phyloP scores from a whole-genome alignment of 192 early-diverging fungal species.

The Coemansia sp. region DNA sequence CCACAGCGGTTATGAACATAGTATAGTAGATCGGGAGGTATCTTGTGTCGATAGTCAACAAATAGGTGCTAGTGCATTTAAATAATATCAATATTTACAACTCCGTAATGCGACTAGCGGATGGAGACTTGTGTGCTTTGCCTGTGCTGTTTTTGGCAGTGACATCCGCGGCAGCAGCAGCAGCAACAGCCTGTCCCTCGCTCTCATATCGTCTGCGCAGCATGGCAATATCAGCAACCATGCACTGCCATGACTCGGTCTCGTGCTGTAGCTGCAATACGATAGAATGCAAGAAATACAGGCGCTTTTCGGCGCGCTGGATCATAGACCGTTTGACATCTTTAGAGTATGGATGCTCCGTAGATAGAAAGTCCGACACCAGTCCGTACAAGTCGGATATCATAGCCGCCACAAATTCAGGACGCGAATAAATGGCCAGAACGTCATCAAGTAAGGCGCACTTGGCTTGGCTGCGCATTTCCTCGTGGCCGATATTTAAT shows the following conservation, averaged over 20 bases:
- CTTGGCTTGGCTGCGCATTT: slow-evolving; percentile 24
- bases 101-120: background rate
- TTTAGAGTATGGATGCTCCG: background rate
- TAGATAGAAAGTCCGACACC: slow-evolving; percentile 14
- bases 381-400: slow-evolving; percentile 39
- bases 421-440: slow-evolving; percentile 20
- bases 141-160: background rate
- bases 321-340: slow-evolving; percentile 14
- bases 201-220: slow-evolving; percentile 35
- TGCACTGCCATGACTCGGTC: slow-evolving; percentile 43
- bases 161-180: too few relatives aligned
- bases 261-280: slow-evolving; percentile 34
- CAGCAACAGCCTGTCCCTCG: slow-evolving; percentile 18
- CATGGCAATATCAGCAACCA: slow-evolving; percentile 40
- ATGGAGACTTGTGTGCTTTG: background rate
- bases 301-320: slow-evolving; percentile 22
- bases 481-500: slow-evolving; percentile 24
- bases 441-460: slow-evolving; percentile 33
- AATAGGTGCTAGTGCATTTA: background rate
- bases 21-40: background rate
- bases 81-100: background rate
- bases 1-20: slow-evolving; percentile 7
- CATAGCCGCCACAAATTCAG: slow-evolving; percentile 31
- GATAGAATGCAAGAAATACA: slow-evolving; percentile 41
- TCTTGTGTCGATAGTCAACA: background rate